These are phyloP conservation scores for Thoreauomyces humboldtii DNA, from an alignment of 192 early-diverging fungal genomes.

Conservation along the genomic window DNA sequence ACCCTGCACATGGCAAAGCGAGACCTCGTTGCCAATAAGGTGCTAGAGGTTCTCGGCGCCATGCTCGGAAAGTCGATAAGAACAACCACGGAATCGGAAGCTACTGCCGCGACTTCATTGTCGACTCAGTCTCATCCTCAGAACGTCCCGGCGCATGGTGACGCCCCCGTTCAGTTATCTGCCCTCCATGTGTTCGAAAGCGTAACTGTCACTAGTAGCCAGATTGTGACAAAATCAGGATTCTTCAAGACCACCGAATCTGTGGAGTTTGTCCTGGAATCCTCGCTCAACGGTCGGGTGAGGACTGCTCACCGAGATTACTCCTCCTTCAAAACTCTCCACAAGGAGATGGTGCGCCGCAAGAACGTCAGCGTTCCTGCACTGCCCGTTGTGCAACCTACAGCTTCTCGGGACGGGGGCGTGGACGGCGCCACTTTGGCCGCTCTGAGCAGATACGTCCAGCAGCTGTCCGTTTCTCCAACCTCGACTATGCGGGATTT, in stretches of 20 bases:
- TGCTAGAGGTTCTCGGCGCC: slow-evolving; percentile 22
- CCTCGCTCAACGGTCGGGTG: slow-evolving; percentile 14
- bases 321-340: slow-evolving; percentile 22
- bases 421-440: too few species aligned
- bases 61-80: slow-evolving; percentile 25
- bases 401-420: too few species aligned
- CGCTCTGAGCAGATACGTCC: too few species aligned
- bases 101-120: too few species aligned
- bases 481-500: slow-evolving; percentile 30
- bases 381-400: slow-evolving; percentile 15
- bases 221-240: slow-evolving; percentile 6
- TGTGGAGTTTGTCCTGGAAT: slow-evolving; percentile 11
- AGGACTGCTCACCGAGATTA: slow-evolving; percentile 10
- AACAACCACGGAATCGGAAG: slow-evolving; percentile 10
- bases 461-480: background rate
- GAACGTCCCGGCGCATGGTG: too few species aligned
- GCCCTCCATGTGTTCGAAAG: too few species aligned
- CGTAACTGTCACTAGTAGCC: too few species aligned
- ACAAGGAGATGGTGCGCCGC: slow-evolving; percentile 25
- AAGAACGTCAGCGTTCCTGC: slow-evolving; percentile 21
- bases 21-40: slow-evolving; percentile 24
- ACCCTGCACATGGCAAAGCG: slow-evolving; percentile 12
- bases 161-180: too few species aligned
- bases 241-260: slow-evolving; percentile 4
- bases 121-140: too few species aligned